Percentiles rank a stretch among this genome's conserved stretches.
These are phyloP conservation scores for rapeseed (Brassica napus) DNA, from an alignment of 345 rosid species.

Conservation along the genomic window DNA sequence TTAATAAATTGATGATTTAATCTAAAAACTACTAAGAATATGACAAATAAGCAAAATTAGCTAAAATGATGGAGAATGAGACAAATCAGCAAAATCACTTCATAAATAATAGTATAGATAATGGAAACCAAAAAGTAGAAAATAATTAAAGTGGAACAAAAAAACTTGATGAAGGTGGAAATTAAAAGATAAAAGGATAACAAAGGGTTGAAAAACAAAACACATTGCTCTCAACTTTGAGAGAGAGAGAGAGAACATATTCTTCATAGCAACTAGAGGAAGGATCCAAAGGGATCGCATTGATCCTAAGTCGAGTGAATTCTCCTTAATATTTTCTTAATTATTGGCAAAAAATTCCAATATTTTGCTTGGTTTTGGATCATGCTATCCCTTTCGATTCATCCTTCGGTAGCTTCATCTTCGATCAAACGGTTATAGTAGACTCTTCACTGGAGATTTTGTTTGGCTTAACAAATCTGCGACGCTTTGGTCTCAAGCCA, in stretches of 20 bases:
- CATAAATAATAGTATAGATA: not conserved
- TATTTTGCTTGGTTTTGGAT: conserved; percentile 47
- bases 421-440: not conserved
- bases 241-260: conserved; percentile 5
- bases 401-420: conserved; percentile 50
- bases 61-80: too few species aligned
- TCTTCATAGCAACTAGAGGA: conserved; percentile 66
- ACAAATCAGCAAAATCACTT: too few species aligned
- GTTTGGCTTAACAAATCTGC: not conserved
- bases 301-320: conserved; percentile 57
- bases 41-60: too few species aligned
- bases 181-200: not conserved
- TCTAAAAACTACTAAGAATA: too few species aligned
- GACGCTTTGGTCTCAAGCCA: conserved; percentile 8
- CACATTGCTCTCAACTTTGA: not conserved
- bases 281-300: conserved; percentile 99
- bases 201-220: not conserved
- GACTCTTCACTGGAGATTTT: not conserved
- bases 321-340: not conserved
- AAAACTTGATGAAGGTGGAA: not conserved
- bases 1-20: too few species aligned
- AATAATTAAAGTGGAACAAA: not conserved
- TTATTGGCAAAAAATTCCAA: not conserved
- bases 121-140: not conserved
- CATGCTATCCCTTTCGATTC: conserved; percentile 89